These are phyloP conservation scores for Iodosphaeria phyllophila DNA, from an alignment of 2,329 filamentous ascomycete genomes.

Conservation along the genomic window DNA sequence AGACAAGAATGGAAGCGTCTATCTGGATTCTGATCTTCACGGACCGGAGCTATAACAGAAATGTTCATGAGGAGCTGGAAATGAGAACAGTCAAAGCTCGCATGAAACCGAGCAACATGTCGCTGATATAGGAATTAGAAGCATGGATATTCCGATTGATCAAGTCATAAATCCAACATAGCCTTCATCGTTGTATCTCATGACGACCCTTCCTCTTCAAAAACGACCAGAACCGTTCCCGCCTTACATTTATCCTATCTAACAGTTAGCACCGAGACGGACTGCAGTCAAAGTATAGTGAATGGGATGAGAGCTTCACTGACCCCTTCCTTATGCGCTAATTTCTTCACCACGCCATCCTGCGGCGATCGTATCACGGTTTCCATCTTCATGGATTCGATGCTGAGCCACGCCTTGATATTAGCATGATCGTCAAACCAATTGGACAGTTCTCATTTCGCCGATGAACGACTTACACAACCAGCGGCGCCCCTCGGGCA, in stretches of 20 bases:
- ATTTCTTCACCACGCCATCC: constrained; percentile 48
- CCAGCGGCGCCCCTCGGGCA: constrained; percentile 67
- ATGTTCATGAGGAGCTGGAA: no score
- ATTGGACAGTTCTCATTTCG: neutral
- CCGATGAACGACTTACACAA: constrained; percentile 41
- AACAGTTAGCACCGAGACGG: neutral
- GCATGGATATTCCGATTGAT: no score
- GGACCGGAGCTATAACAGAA: no score
- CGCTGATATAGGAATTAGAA: no score
- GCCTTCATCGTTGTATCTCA: neutral
- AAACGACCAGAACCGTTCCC: constrained; percentile 55
- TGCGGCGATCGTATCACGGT: constrained; percentile 66
- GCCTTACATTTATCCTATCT: constrained; percentile 58
- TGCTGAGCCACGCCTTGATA: constrained; percentile 23
- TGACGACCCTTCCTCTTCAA: constrained; percentile 30
- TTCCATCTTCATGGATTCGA: constrained; percentile 85
- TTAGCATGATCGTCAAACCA: neutral
- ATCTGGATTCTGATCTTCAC: no score
- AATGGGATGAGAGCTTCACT: constrained; percentile 14
- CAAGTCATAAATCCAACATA: neutral
- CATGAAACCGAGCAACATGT: no score
- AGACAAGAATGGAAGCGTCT: no score
- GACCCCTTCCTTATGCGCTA: constrained; percentile 60
- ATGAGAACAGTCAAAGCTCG: no score
- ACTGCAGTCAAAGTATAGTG: constrained; percentile 1